phyloP scores from a whole-genome alignment of 1,139 yeast species.

The Saccharomyces hybrid region DNA sequence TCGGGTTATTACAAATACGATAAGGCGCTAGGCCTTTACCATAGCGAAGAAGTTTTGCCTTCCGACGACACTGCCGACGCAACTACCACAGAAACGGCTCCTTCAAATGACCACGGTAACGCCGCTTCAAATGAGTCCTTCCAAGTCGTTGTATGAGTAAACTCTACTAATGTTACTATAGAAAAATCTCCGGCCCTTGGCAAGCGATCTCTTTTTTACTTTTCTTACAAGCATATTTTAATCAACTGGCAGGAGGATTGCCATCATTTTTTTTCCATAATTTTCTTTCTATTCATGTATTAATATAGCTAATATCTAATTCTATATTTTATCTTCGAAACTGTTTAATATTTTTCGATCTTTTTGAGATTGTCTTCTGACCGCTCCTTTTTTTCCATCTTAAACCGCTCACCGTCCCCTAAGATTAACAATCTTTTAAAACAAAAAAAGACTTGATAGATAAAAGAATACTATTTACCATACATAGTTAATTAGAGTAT shows the following conservation, averaged over 20 bases:
- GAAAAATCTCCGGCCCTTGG: not conserved
- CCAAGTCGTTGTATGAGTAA: not conserved
- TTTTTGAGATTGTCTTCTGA: not conserved
- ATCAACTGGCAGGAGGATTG: not conserved
- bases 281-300: not conserved
- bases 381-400: not conserved
- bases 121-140: not conserved
- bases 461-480: too few species aligned
- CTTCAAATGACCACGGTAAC: not conserved
- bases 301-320: not conserved
- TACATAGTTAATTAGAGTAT: too few species aligned
- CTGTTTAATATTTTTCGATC: not conserved
- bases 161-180: not conserved
- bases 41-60: not conserved
- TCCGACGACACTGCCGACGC: not conserved
- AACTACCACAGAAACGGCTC: not conserved
- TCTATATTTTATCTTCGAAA: not conserved
- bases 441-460: too few species aligned
- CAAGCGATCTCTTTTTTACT: not conserved
- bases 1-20: conserved; percentile 27
- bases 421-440: too few species aligned
- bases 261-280: not conserved
- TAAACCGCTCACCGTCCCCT: not conserved
- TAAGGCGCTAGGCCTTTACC: conserved; percentile 9
- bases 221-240: not conserved